Base-by-base conservation (phyloP, 805 yeast species). In the Priceomyces carsonii region DNA sequence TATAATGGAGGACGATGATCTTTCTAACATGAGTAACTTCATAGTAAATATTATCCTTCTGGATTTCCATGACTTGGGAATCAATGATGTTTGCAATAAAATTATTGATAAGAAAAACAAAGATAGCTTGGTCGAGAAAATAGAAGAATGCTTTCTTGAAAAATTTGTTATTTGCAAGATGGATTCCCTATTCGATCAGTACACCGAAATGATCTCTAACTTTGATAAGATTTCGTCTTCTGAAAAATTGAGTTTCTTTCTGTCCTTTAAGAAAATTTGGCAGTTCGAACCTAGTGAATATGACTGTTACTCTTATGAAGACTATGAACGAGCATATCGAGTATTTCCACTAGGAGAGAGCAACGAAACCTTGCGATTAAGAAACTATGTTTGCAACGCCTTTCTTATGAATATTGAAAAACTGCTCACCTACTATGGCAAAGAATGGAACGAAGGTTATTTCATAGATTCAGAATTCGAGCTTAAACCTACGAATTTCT, bases 361-460 rank as follows among this genome's bases (percentile, higher is more conserved):
- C 18, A 12, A 32, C 12, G 19, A 26, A 18, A 10, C 26, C 17
- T 15, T 18, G 23, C 8, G 8, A 20, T 24, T 43, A 16, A 43
- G 40, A 13, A 36, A 31, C 26, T 38, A 30, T 37, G 30, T 37
- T 21, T 43, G 36, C 14, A 29, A 28, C 35, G 36, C 44, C 35
- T 34, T 48, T 23, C 26, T 50, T n/a, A 42, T 55, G 49, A 55
- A 56, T 32, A 39, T 50, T 5, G 51, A 44, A n/a, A 43, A 47
- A 33, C 48, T 50, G 8, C 18, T 19, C 10, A 25, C 17, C 15
- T 32, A 32, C 25, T 34, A 26, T 29, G 20, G 25, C 23, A 38
- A n/a, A 23, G 28, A 20, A 16, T 30, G 8, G 16, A 28, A 29
- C 10, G 27, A 19, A n/a, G 32, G 32, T 2, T 6, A 26, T 12